Evolutionary conservation across 805 yeast species (phyloP).

Genomic region (Priceomyces melissophilus): DNA sequence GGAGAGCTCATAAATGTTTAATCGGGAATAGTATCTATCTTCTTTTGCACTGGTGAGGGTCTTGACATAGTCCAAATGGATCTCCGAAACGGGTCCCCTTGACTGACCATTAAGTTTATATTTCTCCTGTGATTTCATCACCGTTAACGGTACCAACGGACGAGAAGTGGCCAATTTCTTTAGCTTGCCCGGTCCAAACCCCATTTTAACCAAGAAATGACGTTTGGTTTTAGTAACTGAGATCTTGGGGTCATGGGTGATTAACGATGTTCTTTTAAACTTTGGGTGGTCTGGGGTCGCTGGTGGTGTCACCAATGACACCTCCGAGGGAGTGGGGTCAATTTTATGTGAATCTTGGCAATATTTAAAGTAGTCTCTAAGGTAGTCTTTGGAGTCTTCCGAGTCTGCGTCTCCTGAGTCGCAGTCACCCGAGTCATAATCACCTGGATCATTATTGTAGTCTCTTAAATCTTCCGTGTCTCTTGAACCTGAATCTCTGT

Average conservation of each 20-base stretch:
- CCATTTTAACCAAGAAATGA: no score
- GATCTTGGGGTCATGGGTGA: no score
- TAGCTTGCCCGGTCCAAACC: no score
- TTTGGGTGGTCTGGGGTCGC: neutral
- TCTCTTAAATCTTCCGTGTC: neutral
- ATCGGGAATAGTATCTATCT: slow-evolving; percentile 38
- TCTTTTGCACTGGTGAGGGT: slow-evolving; percentile 7
- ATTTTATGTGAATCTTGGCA: no score
- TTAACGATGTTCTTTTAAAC: no score
- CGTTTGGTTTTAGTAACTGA: no score
- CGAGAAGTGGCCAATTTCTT: neutral
- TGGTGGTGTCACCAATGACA: slow-evolving; percentile 3
- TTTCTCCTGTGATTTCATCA: slow-evolving; percentile 7
- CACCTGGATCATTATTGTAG: neutral
- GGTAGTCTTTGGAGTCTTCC: no score
- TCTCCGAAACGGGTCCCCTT: neutral
- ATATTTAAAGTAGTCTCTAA: no score
- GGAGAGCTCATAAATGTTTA: slow-evolving; percentile 56
- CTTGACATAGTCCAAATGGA: slow-evolving; percentile 6
- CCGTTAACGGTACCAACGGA: slow-evolving; percentile 9
- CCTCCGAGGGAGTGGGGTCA: no score
- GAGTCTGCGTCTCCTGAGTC: no score
- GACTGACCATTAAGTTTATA: slow-evolving; percentile 7
- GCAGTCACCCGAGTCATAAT: no score
- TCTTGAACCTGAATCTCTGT: neutral